Evolutionary conservation across 148 eudicot genomes (phyloP).

Genomic region (Talinum fruticosum): DNA sequence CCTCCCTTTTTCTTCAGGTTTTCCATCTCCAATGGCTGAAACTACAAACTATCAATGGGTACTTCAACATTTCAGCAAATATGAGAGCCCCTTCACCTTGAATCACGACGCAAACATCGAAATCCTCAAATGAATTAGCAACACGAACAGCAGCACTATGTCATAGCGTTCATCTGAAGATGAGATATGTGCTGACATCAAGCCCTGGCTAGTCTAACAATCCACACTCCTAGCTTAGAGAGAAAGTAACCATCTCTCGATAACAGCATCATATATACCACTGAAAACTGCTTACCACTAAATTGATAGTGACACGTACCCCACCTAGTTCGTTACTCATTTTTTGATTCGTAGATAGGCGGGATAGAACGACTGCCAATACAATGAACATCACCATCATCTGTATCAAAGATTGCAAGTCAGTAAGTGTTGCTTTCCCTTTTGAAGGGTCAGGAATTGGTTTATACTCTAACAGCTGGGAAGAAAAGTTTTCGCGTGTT

Average conservation of each 20-base stretch:
- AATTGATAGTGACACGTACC: background rate
- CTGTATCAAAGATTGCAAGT: slow-evolving; percentile 37
- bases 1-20: background rate
- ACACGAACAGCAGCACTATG: no score
- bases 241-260: background rate
- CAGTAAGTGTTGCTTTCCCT: slow-evolving; percentile 1
- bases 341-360: slow-evolving; percentile 34
- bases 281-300: background rate
- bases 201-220: background rate
- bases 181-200: no score
- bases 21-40: no score
- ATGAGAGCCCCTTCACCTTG: background rate
- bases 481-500: background rate
- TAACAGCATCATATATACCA: background rate
- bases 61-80: background rate
- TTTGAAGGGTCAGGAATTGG: no score
- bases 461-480: no score
- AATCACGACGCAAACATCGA: background rate
- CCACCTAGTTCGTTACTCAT: slow-evolving; percentile 2
- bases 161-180: no score
- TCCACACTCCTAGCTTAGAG: background rate
- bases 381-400: slow-evolving; percentile 45
- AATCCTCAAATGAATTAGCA: no score
- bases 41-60: no score
- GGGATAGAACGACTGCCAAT: slow-evolving; percentile 49